Base-by-base conservation (phyloP, 441 rosid species). In the Geranium incanum region DNA sequence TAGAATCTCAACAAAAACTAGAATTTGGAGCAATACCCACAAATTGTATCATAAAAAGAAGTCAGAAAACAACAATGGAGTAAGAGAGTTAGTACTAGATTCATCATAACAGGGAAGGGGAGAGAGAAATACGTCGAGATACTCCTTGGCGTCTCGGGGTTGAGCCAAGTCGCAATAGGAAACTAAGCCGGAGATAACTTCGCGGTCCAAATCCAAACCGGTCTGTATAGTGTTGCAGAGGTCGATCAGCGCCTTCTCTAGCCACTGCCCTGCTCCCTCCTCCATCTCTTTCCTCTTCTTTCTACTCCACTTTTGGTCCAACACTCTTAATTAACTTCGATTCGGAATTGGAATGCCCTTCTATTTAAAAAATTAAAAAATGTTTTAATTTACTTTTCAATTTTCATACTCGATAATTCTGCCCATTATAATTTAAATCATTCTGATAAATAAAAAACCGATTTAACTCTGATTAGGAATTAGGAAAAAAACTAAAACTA, bases 131-230 rank as follows among this genome's bases (percentile, higher is more conserved):
- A 91, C 96, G 72, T 90, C 95, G 74, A 91, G 96, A 75, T 94
- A 94, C 74, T 91, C 98, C 76, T 91, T 90, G 74, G 98, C 97
- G 71, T 94, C 98, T 41, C 86, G 84, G 38, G 97, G 96, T 64
- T 85, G 89, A 84, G 97, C 97, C 36, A 89, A 81, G 57, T 91
- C 93, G 82, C 98, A 94, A 65, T 94, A 91, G 36, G 96, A 91
- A 77, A 91, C 97, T 18, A 91, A 76, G 55, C 97, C 97, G 55
- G 98, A 89, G 74, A 91, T 86, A 0, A 91, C 76, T 68, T 94
- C 96, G 21, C 77, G 71, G 73, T 91, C 97, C 77, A 94, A 89
- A 85, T 82, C 88, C 82, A 91, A 86, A 81, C 89, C 94, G 70
- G 88, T 76, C 16, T 87, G 86, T 0, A 75, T 71, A 73, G 79